These are phyloP conservation scores for Fraxinus floribunda DNA, from an alignment of 305 asterid species.

Conservation along the genomic window DNA sequence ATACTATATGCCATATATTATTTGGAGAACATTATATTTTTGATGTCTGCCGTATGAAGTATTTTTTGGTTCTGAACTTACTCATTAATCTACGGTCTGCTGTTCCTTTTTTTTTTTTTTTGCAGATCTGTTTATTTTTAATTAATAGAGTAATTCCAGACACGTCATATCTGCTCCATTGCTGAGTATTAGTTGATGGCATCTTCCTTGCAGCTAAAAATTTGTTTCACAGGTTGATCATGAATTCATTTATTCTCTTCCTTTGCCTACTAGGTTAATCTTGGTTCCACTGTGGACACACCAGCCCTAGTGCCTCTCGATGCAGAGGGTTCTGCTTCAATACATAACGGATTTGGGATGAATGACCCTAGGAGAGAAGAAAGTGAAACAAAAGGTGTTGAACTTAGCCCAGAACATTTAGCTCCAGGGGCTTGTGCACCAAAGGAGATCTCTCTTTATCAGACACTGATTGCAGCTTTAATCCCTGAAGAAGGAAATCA, in stretches of 20 bases:
- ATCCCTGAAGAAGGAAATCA: conserved; percentile 70
- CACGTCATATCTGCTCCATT: neutral
- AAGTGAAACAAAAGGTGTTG: conserved; percentile 47
- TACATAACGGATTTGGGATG: conserved; percentile 41
- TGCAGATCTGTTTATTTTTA: neutral
- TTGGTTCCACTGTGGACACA: conserved; percentile 38
- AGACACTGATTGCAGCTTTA: conserved; percentile 81
- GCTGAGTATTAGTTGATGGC: neutral
- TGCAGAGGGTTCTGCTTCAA: conserved; percentile 46
- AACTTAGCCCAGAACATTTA: conserved; percentile 45
- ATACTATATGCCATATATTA: neutral
- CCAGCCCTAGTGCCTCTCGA: conserved; percentile 46
- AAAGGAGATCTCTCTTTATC: conserved; percentile 59
- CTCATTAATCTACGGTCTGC: neutral
- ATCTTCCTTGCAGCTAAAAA: neutral
- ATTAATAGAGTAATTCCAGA: neutral
- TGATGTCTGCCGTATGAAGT: neutral
- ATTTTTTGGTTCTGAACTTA: neutral
- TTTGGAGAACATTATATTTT: neutral
- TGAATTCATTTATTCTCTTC: neutral
- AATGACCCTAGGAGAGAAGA: conserved; percentile 55
- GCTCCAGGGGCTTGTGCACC: conserved; percentile 45
- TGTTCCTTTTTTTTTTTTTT: neutral
- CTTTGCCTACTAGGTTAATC: conserved; percentile 45
- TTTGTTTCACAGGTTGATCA: conserved; percentile 7